Base-by-base conservation (phyloP, 2,329 filamentous ascomycete species). In the Cordyceps cateniannulata region DNA sequence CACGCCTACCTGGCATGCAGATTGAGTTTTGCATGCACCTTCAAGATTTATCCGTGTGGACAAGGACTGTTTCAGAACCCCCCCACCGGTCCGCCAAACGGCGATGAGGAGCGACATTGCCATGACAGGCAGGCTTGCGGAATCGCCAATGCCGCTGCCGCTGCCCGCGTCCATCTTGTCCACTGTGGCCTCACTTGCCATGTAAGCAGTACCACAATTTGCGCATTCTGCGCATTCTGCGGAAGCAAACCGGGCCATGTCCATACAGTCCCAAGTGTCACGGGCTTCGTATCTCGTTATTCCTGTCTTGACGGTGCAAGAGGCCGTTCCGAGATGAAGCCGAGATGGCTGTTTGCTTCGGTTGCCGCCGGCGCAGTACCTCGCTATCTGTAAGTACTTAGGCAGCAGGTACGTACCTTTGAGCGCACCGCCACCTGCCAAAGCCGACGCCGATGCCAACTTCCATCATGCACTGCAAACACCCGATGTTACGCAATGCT, bases 61-160 rank as follows among this genome's bases (percentile, higher is more conserved):
- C 52, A 54, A 10, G 18, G 25, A 35, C n/a, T 57, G 54, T 57
- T 57, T 57, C 54, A 57, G 42, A n/a, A n/a, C 44, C 48, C 54
- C n/a, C 35, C 54, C 54, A 57, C 54, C 20, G 5, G 53, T 27
- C 54, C 27, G 16, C 42, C 54, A 44, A 48, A 27, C n/a, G 7
- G 27, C 16, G 25, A 47, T 24, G 40, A 40, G 24, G 16, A 20
- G 25, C 18, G 18, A 29, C 35, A 18, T 53, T 25, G 7, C 6
- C 12, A 55, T 32, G n/a, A 22, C 12, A 16, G 29, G 20, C 20
- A 38, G 38, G n/a, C 38, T 42, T 42, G 38, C 38, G 44, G 22
- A 25, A 47, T 47, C 44, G 12, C 44, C 44, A 47, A 25, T 47
- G 44, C 44, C 44, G 44, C n/a, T 22, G 42, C n/a, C n/a, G n/a